These are phyloP conservation scores for Mycena rosella DNA, from an alignment of 768 basidiomycete species.

Conservation along the genomic window DNA sequence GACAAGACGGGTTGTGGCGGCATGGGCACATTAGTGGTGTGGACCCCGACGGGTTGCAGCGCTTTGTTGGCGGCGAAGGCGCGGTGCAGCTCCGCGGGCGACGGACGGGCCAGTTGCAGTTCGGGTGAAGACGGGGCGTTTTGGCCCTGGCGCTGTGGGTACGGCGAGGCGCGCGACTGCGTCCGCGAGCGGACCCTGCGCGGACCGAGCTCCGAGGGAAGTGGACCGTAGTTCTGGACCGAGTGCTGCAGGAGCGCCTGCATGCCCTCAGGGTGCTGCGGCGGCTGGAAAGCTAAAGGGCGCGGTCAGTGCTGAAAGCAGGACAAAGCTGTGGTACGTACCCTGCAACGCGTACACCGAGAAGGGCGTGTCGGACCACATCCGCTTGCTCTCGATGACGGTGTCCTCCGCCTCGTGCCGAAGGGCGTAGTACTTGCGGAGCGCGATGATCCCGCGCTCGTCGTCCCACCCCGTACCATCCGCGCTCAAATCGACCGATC, in stretches of 20 bases:
- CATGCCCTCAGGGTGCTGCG: slow-evolving; percentile 74
- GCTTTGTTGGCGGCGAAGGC: slow-evolving; percentile 34
- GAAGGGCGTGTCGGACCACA: slow-evolving; percentile 80
- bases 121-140: slow-evolving; percentile 53
- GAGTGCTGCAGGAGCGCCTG: slow-evolving; percentile 81
- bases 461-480: slow-evolving; percentile 70
- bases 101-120: slow-evolving; percentile 47
- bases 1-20: slow-evolving; percentile 55
- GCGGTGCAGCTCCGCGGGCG: slow-evolving; percentile 39
- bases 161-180: slow-evolving; percentile 79
- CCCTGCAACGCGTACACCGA: slow-evolving; percentile 81
- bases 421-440: slow-evolving; percentile 78
- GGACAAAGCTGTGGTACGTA: slow-evolving; percentile 51
- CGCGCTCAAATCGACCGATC: slow-evolving; percentile 57
- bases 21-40: slow-evolving; percentile 54
- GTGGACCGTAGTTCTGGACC: slow-evolving; percentile 75
- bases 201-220: slow-evolving; percentile 78
- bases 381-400: slow-evolving; percentile 73
- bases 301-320: slow-evolving; percentile 22
- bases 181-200: slow-evolving; percentile 76
- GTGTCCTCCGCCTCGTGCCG: slow-evolving; percentile 76
- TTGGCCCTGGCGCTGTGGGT: slow-evolving; percentile 68
- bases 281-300: slow-evolving; percentile 76
- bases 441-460: slow-evolving; percentile 71
- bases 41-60: slow-evolving; percentile 60